Evolutionary conservation across 768 basidiomycete species (phyloP), one percentile per base, ranked within the genome.

Genomic region (Cystofilobasidium bisporidii): DNA sequence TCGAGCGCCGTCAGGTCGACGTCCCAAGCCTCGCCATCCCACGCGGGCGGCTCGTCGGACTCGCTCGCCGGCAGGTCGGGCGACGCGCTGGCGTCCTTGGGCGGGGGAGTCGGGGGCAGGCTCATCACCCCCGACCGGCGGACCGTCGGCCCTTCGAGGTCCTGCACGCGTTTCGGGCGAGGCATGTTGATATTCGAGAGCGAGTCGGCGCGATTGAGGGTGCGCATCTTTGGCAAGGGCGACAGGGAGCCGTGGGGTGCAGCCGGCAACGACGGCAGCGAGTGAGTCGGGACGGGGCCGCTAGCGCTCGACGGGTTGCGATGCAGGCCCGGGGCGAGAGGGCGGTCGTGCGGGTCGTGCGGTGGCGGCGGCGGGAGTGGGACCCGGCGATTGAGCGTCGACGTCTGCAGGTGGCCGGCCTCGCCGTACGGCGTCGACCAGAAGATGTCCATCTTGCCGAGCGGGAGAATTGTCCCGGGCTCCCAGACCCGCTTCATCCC

Each of bases 371-470:
- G 79, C 20, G 79, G 78, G 24, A 81, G 80, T 53, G 81, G 80
- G 18, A 87, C 76, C 71, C 86, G 81, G 59, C 92, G 84, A 24
- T 91, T 89, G 2, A 97, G 79, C 81, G 88, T 88, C 77, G 91
- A 92, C 2, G 92, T 94, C 36, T 93, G 79, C 1, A 97, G 80
- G 33, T 90, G 82, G 0, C 92, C 93, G 32, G 86, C 86, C 78
- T 93, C 89, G 12, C 89, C 89, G 71, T 86, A 87, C 3, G 84
- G 83, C 10, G 91, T 90, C 55, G 85, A 79, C 93, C 93, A 97
- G 17, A 84, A 83, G 55, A 97, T 86, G 74, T 96, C 91, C 28
- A 94, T 80, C 55, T 53, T 62, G n/a, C 91, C 91, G 4, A 96
- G 82, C 20, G 89, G 83, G 22, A 93, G 82, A 48, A 86, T 79